These are phyloP conservation scores for Plasmopara muralis DNA, from an alignment of 352 stramenopile genomes.

Conservation along the genomic window DNA sequence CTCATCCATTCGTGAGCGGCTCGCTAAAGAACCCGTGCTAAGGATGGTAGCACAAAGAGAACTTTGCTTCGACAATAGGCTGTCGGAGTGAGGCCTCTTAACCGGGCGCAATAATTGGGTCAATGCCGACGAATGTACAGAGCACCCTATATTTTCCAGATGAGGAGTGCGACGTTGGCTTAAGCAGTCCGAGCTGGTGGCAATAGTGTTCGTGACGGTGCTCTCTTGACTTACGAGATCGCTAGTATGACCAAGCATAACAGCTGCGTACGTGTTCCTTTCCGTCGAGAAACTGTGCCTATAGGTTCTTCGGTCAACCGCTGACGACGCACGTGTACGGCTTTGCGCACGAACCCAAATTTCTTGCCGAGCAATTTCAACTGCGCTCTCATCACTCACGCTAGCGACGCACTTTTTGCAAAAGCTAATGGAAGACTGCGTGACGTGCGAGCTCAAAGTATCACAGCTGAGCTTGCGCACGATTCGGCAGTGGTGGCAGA, in stretches of 20 bases:
- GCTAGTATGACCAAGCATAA: conserved; percentile 25
- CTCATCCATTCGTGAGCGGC: conserved; percentile 31
- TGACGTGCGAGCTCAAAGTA: conserved; percentile 33
- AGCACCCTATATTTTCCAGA: conserved; percentile 19
- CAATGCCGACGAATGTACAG: conserved; percentile 19
- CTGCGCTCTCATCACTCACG: conserved; percentile 45
- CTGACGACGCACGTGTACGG: conserved; percentile 34
- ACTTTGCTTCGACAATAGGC: conserved; percentile 14
- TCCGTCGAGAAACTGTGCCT: conserved; percentile 34
- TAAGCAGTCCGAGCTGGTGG: conserved; percentile 15
- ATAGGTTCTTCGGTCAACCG: conserved; percentile 8
- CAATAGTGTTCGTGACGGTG: conserved; percentile 14
- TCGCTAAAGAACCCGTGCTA: conserved; percentile 15
- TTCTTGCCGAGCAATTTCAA: conserved; percentile 57
- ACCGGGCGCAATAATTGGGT: conserved; percentile 15
- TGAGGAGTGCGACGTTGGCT: conserved; percentile 18
- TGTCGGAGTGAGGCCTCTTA: conserved; percentile 14
- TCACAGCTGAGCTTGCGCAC: conserved; percentile 41
- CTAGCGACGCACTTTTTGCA: conserved; percentile 57
- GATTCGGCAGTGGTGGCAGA: conserved; percentile 40
- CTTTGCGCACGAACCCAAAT: conserved; percentile 30
- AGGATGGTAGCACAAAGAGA: conserved; percentile 15
- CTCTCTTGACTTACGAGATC: conserved; percentile 24
- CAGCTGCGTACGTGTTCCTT: conserved; percentile 34
- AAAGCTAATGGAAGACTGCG: conserved; percentile 45